Evolutionary conservation across 2,329 filamentous ascomycete species (phyloP).

Genomic region (Diaporthe sp.): DNA sequence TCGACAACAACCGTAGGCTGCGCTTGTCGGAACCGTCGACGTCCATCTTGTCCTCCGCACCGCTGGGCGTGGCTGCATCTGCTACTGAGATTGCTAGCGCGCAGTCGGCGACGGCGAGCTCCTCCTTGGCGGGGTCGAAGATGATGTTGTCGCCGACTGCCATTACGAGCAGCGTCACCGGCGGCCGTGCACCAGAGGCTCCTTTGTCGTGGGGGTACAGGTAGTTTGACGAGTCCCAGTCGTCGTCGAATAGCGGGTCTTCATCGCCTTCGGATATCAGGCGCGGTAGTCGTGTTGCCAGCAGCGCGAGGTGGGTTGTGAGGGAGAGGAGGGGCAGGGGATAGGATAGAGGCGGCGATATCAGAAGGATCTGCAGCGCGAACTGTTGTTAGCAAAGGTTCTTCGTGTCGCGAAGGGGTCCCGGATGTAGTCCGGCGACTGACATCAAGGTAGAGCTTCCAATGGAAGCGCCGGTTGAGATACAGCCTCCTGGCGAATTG

Average conservation of each 20-base stretch:
- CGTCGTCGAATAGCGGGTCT: constrained; percentile 97
- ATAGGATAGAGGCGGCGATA: constrained; percentile 93
- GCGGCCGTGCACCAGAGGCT: constrained; percentile 70
- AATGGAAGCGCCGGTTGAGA: constrained; percentile 95
- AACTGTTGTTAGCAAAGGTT: constrained; percentile 36
- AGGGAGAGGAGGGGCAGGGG: constrained; percentile 93
- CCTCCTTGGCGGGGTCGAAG: constrained; percentile 92
- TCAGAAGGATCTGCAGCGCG: constrained; percentile 80
- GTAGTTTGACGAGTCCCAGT: constrained; percentile 88
- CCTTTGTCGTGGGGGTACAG: constrained; percentile 75
- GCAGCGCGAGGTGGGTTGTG: constrained; percentile 92
- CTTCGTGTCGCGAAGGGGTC: not conserved
- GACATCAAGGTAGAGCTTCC: constrained; percentile 96
- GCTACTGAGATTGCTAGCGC: constrained; percentile 88
- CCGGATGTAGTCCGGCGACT: constrained; percentile 53
- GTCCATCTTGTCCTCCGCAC: constrained; percentile 55
- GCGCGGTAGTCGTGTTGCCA: constrained; percentile 86
- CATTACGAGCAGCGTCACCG: constrained; percentile 91
- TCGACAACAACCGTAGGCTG: constrained; percentile 73
- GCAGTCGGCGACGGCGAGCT: constrained; percentile 92
- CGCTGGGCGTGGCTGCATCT: constrained; percentile 52
- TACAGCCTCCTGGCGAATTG: constrained; percentile 79
- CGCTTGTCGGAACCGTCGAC: constrained; percentile 54
- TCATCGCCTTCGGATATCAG: constrained; percentile 93
- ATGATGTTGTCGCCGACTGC: constrained; percentile 89